A percentile compares a stretch with the other conserved stretches of the same genome.
These are phyloP conservation scores for Miscanthus lutarioriparius DNA, from an alignment of 176 grass and related monocot species.

Conservation along the genomic window DNA sequence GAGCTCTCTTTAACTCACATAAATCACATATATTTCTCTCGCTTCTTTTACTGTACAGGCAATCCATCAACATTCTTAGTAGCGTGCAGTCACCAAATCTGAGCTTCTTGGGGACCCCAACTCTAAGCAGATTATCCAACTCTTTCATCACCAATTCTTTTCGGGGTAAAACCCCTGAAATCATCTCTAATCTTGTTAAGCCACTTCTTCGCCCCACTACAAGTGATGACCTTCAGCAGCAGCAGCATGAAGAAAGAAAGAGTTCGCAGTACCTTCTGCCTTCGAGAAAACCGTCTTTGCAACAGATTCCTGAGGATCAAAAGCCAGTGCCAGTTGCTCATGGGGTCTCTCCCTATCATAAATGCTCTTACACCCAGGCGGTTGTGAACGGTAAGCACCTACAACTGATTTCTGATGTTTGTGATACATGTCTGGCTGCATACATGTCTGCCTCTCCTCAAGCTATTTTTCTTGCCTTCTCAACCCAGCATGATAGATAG, in stretches of 20 bases:
- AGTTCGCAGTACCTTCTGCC: conserved; percentile 70
- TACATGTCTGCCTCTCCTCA: not conserved
- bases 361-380: conserved; percentile 67
- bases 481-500: not conserved
- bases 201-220: conserved; percentile 60
- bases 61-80: conserved; percentile 86
- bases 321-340: conserved; percentile 41
- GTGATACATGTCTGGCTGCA: not conserved
- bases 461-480: not conserved
- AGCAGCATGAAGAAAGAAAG: conserved; percentile 42
- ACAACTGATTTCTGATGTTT: not conserved
- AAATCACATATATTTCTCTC: not conserved
- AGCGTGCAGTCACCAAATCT: conserved; percentile 70
- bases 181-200: conserved; percentile 57
- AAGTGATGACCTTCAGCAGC: conserved; percentile 40
- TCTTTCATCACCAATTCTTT: conserved; percentile 78
- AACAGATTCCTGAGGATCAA: conserved; percentile 72
- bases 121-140: conserved; percentile 71
- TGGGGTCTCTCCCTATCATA: conserved; percentile 37
- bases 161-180: conserved; percentile 66
- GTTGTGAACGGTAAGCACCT: conserved; percentile 65
- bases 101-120: conserved; percentile 74
- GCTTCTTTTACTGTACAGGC: conserved; percentile 45
- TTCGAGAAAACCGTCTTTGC: conserved; percentile 65
- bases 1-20: not conserved